Evolutionary conservation across 1,139 yeast species (phyloP).

Genomic region (Lodderomyces jiufengensis): DNA sequence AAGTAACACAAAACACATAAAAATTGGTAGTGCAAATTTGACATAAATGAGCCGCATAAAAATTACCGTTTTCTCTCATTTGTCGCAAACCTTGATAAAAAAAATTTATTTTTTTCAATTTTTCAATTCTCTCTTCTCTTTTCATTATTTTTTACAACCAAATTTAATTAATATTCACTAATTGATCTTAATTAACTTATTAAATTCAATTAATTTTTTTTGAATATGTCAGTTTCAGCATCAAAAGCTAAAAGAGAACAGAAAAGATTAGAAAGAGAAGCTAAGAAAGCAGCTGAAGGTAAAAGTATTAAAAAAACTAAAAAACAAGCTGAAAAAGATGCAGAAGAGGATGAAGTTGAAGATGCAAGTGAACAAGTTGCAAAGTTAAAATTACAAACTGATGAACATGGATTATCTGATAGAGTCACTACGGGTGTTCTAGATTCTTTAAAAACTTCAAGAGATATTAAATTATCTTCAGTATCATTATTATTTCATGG

Average conservation of each 20-base stretch:
- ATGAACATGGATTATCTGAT: slow-evolving; percentile 89
- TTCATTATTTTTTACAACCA: neutral
- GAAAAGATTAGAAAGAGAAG: slow-evolving; percentile 57
- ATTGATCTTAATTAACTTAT: slow-evolving; percentile 1
- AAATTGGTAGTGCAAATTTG: too few species aligned
- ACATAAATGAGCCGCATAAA: too few species aligned
- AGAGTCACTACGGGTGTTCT: slow-evolving; percentile 98
- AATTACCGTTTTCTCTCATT: neutral
- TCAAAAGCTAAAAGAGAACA: slow-evolving; percentile 98
- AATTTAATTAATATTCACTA: too few species aligned
- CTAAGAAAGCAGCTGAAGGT: slow-evolving; percentile 70
- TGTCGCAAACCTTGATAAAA: neutral
- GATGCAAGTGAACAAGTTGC: slow-evolving; percentile 74
- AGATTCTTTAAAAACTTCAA: slow-evolving; percentile 81
- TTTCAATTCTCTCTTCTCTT: neutral
- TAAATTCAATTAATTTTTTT: slow-evolving; percentile 1
- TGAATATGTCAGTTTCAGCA: slow-evolving; percentile 72
- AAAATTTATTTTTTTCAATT: neutral
- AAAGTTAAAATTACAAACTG: slow-evolving; percentile 87
- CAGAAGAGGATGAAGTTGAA: slow-evolving; percentile 58
- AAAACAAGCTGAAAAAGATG: slow-evolving; percentile 53
- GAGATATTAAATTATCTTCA: slow-evolving; percentile 90
- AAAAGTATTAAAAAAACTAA: slow-evolving; percentile 63
- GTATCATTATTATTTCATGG: slow-evolving; percentile 96
- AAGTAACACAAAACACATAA: too few species aligned